Evolutionary conservation across 306 rosid species (phyloP), one percentile per base, ranked within the genome.

Genomic region (Amphicarpaea edgeworthii): DNA sequence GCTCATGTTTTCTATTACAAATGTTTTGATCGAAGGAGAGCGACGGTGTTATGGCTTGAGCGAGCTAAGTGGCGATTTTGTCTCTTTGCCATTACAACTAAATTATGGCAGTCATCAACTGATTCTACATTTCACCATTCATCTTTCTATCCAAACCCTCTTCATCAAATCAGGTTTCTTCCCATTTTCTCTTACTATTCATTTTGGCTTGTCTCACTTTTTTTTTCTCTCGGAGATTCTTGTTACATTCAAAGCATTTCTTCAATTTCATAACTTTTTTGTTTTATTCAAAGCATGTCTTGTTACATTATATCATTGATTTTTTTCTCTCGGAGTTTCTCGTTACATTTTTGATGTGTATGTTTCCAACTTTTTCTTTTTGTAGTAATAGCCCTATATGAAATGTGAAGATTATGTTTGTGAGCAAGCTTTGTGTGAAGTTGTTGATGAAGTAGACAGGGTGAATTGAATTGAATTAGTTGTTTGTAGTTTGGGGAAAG

Each of bases 61-160:
- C 85, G 85, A 61, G 69, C 77, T 75, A 80, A 65, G 61, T 64
- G 87, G 81, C 82, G 69, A 83, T 72, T 21, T 78, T 85, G 61
- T 77, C 87, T 78, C 89, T 74, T 75, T 12, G 65, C 85, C 85
- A 38, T 77, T 34, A 16, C 84, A 47, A 75, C 10, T 12, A 14
- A 9, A 5, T 62, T 17, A 51, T 61, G 51, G n/a, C 77, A 49
- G 7, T 77, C 53, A 6, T 45, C 46, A 49, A 61, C 5, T 82
- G 68, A 72, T 76, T 68, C 34, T 20, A 19, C 68, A 19, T 83
- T 49, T 61, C 57, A 46, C 64, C 67, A 59, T 69, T 73, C 77
- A 37, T 55, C 50, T 30, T 46, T 83, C 61, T 83, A 46, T 72
- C 58, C 41, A 41, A 74, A 47, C 82, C 42, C 41, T 59, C 17